A percentile compares a stretch with the other conserved stretches of the same genome.
phyloP scores from a whole-genome alignment of 345 rosid species.

The Salix arbutifolia region DNA sequence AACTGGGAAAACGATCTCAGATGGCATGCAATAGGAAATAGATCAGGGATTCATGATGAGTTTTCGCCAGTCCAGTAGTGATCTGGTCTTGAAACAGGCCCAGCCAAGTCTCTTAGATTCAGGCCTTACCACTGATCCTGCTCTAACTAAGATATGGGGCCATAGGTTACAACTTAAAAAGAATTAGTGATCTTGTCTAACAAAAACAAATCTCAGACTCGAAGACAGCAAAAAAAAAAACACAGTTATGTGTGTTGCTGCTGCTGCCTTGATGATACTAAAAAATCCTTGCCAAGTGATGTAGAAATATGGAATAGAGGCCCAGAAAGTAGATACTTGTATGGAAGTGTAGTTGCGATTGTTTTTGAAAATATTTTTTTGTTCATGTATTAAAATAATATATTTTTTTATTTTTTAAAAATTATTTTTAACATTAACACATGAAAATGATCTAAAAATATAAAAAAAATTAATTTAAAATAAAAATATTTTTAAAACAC shows the following conservation, averaged over 20 bases:
- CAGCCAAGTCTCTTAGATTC: neutral
- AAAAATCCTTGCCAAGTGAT: neutral
- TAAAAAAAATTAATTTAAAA: too few species aligned
- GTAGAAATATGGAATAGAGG: neutral
- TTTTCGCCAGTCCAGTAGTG: neutral
- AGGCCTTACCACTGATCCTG: neutral
- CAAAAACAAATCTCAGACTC: too few species aligned
- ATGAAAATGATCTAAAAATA: too few species aligned
- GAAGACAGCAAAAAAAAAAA: too few species aligned
- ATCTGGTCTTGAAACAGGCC: neutral
- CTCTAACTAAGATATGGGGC: neutral
- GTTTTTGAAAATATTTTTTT: too few species aligned
- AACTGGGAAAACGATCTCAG: neutral
- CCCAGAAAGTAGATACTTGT: neutral
- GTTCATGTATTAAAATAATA: too few species aligned
- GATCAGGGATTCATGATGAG: neutral
- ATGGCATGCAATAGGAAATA: neutral
- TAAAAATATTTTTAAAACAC: too few species aligned
- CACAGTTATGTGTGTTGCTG: neutral
- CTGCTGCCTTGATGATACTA: neutral
- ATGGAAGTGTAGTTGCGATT: fast-evolving
- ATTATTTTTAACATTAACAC: too few species aligned
- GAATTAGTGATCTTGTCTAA: too few species aligned
- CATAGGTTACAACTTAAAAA: neutral
- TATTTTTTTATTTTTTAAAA: too few species aligned